These are phyloP conservation scores for Lactarius tabidus DNA, from an alignment of 768 basidiomycete genomes.

Conservation along the genomic window DNA sequence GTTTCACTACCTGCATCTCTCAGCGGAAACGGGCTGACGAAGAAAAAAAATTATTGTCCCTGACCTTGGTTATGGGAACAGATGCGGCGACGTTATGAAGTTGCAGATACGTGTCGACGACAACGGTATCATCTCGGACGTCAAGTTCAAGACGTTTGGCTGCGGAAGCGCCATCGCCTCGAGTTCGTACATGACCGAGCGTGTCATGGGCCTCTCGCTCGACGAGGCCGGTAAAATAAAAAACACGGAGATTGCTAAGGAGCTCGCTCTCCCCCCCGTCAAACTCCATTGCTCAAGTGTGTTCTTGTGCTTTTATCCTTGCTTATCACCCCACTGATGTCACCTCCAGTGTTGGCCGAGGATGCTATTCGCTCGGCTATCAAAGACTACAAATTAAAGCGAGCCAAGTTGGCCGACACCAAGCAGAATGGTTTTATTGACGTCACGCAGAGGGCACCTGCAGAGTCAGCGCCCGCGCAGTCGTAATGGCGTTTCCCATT, in stretches of 20 bases:
- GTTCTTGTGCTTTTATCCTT: conserved; percentile 32
- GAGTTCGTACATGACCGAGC: conserved; percentile 98
- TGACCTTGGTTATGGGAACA: conserved; percentile 33
- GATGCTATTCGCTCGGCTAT: conserved; percentile 99
- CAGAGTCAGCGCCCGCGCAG: conserved; percentile 50
- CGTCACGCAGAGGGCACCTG: conserved; percentile 55
- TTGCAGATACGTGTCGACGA: conserved; percentile 97
- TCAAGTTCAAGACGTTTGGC: conserved; percentile 99
- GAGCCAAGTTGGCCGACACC: conserved; percentile 46
- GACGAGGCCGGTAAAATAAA: conserved; percentile 96
- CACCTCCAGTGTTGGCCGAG: conserved; percentile 78
- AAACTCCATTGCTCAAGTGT: conserved; percentile 92
- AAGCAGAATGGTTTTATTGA: conserved; percentile 66
- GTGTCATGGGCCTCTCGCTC: conserved; percentile 89
- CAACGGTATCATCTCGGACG: conserved; percentile 91
- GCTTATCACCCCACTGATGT: conserved; percentile 8
- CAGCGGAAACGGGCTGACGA: conserved; percentile 23
- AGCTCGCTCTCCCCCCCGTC: conserved; percentile 90
- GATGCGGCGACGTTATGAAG: conserved; percentile 99
- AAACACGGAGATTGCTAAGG: conserved; percentile 99
- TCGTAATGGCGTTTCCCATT: conserved; percentile 25
- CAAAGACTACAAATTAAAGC: conserved; percentile 90
- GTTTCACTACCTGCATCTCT: conserved; percentile 5
- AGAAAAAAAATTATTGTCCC: not conserved
- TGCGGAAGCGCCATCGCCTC: conserved; percentile 98